Conservation (phyloP, 345 rosid genomes). For the Moricandia moricandioides region DNA sequence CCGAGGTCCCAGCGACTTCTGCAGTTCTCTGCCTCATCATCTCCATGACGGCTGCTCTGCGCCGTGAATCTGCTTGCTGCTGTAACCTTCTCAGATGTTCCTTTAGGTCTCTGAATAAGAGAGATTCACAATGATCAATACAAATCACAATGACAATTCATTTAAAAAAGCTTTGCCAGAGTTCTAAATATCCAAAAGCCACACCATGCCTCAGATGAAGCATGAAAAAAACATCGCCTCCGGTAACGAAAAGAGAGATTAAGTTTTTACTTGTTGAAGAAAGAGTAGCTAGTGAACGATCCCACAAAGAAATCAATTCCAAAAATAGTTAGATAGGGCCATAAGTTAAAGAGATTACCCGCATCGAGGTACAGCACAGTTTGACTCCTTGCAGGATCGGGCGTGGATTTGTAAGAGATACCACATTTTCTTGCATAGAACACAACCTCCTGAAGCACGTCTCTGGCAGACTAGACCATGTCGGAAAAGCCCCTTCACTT, state of each 20-base stretch:
- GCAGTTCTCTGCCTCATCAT: slow-evolving; percentile 99
- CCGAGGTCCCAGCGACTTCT: slow-evolving; percentile 84
- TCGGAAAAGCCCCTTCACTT: slow-evolving; percentile 94
- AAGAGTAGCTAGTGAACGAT: not conserved
- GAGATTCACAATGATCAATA: slow-evolving; percentile 20
- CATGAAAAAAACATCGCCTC: not conserved
- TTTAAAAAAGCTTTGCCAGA: not conserved
- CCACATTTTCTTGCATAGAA: slow-evolving; percentile 97
- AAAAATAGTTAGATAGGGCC: not conserved
- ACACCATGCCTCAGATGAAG: not conserved
- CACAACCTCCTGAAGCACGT: slow-evolving; percentile 95
- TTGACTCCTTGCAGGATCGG: slow-evolving; percentile 95
- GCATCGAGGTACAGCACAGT: slow-evolving; percentile 97
- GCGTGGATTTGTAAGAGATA: slow-evolving; percentile 97
- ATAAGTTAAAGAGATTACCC: slow-evolving; percentile 45
- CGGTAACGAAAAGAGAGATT: not conserved
- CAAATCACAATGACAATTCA: not conserved
- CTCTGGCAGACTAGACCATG: slow-evolving; percentile 85
- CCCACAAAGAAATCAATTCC: not conserved
- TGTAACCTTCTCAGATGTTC: slow-evolving; percentile 92
- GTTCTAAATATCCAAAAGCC: not conserved
- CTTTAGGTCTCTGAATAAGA: slow-evolving; percentile 73
- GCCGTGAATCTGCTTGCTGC: slow-evolving; percentile 95
- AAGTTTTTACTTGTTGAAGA: too few relatives aligned
- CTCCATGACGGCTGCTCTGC: slow-evolving; percentile 99